Evolutionary conservation across 2,329 filamentous ascomycete species (phyloP).

Genomic region (Metarhizium robertsii): DNA sequence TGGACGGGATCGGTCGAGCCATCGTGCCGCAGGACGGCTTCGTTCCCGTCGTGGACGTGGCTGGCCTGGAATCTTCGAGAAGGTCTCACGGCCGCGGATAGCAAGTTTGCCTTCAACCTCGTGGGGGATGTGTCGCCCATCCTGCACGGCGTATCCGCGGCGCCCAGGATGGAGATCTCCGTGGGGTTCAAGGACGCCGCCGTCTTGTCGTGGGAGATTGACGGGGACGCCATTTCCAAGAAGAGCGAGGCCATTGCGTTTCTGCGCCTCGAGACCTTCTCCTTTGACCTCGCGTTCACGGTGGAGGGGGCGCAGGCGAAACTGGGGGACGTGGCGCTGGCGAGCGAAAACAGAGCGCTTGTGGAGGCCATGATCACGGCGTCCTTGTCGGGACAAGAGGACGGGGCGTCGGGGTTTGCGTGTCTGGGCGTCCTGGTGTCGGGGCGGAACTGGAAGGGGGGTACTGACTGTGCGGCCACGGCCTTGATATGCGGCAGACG

Average conservation of each 20-base stretch:
- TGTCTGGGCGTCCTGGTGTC: conserved; percentile 17
- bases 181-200: conserved; percentile 24
- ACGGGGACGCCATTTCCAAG: conserved; percentile 21
- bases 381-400: conserved; percentile 1
- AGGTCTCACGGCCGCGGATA: conserved; percentile 2
- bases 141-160: conserved; percentile 19
- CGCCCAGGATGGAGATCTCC: conserved; percentile 23
- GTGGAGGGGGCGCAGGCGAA: conserved; percentile 3
- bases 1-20: conserved; percentile 15
- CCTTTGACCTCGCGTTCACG: conserved; percentile 20
- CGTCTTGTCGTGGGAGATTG: conserved; percentile 26
- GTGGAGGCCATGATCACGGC: conserved; percentile 13
- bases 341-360: conserved; percentile 11
- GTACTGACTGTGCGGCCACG: conserved; percentile 14
- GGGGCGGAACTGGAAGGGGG: conserved; percentile 20
- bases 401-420: not conserved
- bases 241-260: conserved; percentile 19
- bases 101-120: conserved; percentile 21
- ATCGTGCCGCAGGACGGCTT: conserved; percentile 11
- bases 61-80: conserved; percentile 23
- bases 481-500: conserved; percentile 20
- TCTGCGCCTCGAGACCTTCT: conserved; percentile 24
- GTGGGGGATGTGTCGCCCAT: conserved; percentile 18
- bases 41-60: conserved; percentile 29
- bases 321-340: conserved; percentile 11